Conservation (phyloP, 176 grass and related monocot genomes). For the Oryza glaberrima region DNA sequence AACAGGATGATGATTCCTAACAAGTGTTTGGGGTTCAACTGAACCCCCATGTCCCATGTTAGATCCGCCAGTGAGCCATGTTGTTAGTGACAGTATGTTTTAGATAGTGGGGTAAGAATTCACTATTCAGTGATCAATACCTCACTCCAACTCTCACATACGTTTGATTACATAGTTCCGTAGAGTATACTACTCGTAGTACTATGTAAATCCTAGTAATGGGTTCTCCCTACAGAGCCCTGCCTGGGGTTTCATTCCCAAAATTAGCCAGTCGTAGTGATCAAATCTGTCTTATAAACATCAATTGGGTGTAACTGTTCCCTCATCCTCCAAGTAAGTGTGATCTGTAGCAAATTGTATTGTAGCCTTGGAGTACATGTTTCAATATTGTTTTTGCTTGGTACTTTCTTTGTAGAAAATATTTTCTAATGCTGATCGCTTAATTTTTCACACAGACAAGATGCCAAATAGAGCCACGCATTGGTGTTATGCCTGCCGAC, state of each 20-base stretch:
- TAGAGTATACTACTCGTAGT: background rate
- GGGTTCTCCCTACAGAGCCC: background rate
- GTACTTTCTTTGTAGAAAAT: slow-evolving; percentile 23
- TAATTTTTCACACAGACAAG: slow-evolving; percentile 33
- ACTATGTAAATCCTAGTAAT: background rate
- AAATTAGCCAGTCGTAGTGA: background rate
- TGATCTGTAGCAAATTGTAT: background rate
- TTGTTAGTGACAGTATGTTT: background rate
- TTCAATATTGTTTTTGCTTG: background rate
- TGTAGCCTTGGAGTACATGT: background rate
- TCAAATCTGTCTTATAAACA: background rate
- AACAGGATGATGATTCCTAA: no score
- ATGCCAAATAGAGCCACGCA: slow-evolving; percentile 94
- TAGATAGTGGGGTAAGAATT: background rate
- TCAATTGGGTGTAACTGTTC: background rate
- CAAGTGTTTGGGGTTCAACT: no score
- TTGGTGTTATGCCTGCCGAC: slow-evolving; percentile 86
- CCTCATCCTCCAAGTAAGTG: no score
- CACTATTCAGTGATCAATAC: background rate
- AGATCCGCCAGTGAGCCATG: background rate
- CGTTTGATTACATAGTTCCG: background rate
- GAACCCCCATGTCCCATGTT: no score
- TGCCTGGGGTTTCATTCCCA: background rate
- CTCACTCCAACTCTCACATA: background rate
- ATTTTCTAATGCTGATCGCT: slow-evolving; percentile 11